Conservation (phyloP, 495 filamentous ascomycete genomes). For the Neurospora hispaniola region DNA sequence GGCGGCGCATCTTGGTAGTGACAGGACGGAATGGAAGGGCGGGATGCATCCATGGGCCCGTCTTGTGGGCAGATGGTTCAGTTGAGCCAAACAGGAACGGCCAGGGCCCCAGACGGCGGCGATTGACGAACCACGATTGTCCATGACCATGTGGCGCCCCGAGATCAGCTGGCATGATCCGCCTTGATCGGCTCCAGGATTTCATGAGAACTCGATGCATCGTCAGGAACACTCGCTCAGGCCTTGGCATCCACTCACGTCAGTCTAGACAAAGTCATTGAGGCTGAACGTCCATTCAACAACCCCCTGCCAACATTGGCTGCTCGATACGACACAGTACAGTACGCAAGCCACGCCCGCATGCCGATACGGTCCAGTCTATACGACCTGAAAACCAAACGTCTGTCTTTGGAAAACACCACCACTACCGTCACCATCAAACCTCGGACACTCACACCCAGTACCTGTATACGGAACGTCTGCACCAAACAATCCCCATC, state of each 20-base stretch:
- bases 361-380: neutral
- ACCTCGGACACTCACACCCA: neutral
- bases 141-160: constrained; percentile 1
- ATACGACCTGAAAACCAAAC: neutral
- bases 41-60: neutral
- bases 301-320: neutral
- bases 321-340: neutral
- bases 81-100: neutral
- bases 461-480: neutral
- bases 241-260: neutral
- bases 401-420: too few relatives aligned
- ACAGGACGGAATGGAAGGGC: neutral
- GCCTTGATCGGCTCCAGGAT: constrained; percentile 1
- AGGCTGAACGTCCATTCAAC: neutral
- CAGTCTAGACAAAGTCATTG: neutral
- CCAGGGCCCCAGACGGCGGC: neutral
- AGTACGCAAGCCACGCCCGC: neutral
- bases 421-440: too few relatives aligned
- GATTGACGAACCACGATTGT: neutral
- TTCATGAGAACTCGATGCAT: neutral
- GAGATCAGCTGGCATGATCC: constrained; percentile 6
- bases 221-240: neutral
- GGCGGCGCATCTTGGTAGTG: neutral
- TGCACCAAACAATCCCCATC: neutral
- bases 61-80: neutral